Base-by-base conservation (phyloP, 129 eudicot genomes). In the Apium graveolens region DNA sequence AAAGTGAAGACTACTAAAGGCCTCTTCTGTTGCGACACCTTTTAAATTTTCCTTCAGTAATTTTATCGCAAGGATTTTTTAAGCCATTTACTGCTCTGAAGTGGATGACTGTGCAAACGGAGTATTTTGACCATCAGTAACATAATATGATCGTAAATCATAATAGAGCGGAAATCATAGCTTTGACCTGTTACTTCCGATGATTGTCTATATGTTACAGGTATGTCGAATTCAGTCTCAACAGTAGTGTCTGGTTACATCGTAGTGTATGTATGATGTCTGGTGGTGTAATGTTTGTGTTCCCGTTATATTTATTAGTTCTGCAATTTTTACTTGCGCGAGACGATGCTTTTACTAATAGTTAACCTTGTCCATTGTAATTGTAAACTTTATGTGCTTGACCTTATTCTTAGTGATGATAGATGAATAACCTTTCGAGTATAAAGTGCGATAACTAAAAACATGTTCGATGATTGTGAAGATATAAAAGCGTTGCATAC, bases 1-100 rank as follows among this genome's bases (percentile, higher is more conserved):
- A 86, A 62, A 71, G 78, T 34, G 96, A 88, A 66, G 85, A 82
- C 38, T 81, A 85, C 21, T 78, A 65, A 44, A 44, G n/a, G 35
- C n/a, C 0, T 17, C 21, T 24, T 55, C 13, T 24, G 32, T 70
- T 7, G 26, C 16, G 38, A 6, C 4, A 7, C 20, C 12, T 13
- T 24, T 21, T 1, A 21, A 11, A 39, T 9, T 39, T 24, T 10
- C 29, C 49, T 39, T 71, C 51, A 39, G 3, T 71, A 4, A 3
- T 46, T 11, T 21, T 42, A 0, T 6, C 7, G 26, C 24, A 35
- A 5, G 42, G n/a, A 34, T 34, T 35, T 35, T 69, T 4, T 5
- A 29, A 26, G 70, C 4, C 70, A 63, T 65, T 57, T 8, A 24
- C 31, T 24, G 31, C 31, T 24, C 11, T n/a, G 24, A 62, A 26